phyloP scores from a whole-genome alignment of 306 rosid species.

The Styphnolobium japonicum region DNA sequence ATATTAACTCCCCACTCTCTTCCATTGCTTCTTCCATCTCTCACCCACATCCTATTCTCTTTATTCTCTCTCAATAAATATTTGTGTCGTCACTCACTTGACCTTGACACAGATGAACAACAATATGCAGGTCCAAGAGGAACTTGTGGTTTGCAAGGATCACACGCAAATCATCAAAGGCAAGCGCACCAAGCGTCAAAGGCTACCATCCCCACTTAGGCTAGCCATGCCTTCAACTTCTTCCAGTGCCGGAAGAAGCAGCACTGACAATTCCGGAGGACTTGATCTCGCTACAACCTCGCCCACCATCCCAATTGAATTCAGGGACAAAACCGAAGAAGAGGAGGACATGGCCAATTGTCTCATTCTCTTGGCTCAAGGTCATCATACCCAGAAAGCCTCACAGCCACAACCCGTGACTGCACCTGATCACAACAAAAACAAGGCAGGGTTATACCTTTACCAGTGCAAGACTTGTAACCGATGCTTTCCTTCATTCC shows the following conservation, averaged over 20 bases:
- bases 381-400: constrained; percentile 3
- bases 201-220: constrained; percentile 45
- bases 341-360: constrained; percentile 85
- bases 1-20: constrained; percentile 36
- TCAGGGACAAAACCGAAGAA: constrained; percentile 12
- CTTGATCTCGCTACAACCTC: constrained; percentile 19
- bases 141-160: constrained; percentile 22
- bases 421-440: neutral
- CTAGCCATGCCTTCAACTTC: constrained; percentile 37
- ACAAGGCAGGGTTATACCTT: neutral
- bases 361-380: constrained; percentile 76
- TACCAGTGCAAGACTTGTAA: constrained; percentile 85
- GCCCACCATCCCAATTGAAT: constrained; percentile 21
- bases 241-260: constrained; percentile 6
- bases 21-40: neutral
- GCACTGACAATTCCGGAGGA: constrained; percentile 5
- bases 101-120: neutral
- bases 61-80: neutral
- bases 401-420: neutral
- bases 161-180: constrained; percentile 52
- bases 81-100: neutral
- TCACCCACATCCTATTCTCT: neutral
- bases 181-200: constrained; percentile 69
- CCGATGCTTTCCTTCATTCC: constrained; percentile 74
- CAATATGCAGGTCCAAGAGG: constrained; percentile 38